Conservation (phyloP, 169 alveolate genomes). For the Plasmodium knowlesi region DNA sequence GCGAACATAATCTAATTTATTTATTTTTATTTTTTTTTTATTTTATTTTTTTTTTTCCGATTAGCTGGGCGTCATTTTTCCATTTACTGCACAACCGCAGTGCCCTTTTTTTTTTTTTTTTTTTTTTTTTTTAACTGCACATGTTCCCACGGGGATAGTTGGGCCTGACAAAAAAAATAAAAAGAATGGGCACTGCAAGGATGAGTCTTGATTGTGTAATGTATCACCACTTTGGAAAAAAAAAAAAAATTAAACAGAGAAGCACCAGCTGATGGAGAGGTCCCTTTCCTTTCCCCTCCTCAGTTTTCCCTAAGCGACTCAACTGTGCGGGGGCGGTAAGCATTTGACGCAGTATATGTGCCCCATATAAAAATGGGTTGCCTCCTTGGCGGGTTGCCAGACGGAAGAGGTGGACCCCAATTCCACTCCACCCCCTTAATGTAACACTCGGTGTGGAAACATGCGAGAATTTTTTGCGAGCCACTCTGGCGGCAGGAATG, state of each 20-base stretch:
- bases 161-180: background rate
- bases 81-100: background rate
- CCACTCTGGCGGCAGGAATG: background rate
- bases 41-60: background rate
- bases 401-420: background rate
- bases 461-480: background rate
- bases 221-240: background rate
- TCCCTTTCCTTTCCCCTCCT: background rate
- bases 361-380: background rate
- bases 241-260: background rate
- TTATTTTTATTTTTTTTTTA: background rate
- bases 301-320: background rate
- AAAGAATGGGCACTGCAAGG: background rate
- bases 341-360: background rate
- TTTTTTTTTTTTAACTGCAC: background rate
- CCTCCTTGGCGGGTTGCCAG: background rate
- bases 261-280: background rate
- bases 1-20: background rate
- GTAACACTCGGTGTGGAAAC: background rate
- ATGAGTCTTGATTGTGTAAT: background rate
- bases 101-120: background rate
- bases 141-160: background rate
- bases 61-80: background rate
- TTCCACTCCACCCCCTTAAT: background rate
- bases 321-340: background rate